Evolutionary conservation across 495 filamentous ascomycete species (phyloP).

Genomic region (Neurospora sp.): DNA sequence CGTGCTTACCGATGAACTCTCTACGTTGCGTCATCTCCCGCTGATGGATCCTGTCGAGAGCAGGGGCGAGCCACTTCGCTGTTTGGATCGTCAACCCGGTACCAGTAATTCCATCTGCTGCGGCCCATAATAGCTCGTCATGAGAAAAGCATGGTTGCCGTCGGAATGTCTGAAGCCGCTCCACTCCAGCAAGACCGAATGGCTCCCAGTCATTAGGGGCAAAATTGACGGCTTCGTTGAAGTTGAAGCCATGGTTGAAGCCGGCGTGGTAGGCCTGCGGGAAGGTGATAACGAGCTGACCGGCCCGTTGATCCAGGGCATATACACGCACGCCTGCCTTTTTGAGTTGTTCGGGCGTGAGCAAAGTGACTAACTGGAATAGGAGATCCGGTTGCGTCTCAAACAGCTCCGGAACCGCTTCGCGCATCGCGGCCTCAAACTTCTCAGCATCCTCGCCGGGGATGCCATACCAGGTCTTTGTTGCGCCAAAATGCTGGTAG

Average conservation of each 20-base stretch:
- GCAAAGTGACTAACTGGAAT: slow-evolving; percentile 91
- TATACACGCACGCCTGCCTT: slow-evolving; percentile 91
- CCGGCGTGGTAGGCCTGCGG: slow-evolving; percentile 87
- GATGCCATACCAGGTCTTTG: slow-evolving; percentile 99
- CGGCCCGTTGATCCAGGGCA: slow-evolving; percentile 86
- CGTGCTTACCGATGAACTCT: slow-evolving; percentile 56
- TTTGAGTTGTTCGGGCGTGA: slow-evolving; percentile 88
- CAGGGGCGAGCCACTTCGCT: slow-evolving; percentile 87
- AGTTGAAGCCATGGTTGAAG: slow-evolving; percentile 96
- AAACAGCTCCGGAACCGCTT: slow-evolving; percentile 92
- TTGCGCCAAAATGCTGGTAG: slow-evolving; percentile 97
- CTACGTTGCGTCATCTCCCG: slow-evolving; percentile 62
- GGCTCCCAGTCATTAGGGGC: slow-evolving; percentile 96
- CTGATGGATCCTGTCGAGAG: slow-evolving; percentile 62
- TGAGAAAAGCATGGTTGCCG: slow-evolving; percentile 95
- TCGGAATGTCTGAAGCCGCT: slow-evolving; percentile 77
- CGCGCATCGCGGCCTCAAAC: slow-evolving; percentile 90
- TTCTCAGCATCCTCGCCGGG: slow-evolving; percentile 86
- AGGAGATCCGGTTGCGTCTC: slow-evolving; percentile 94
- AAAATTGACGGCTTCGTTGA: slow-evolving; percentile 99
- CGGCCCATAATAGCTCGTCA: slow-evolving; percentile 89
- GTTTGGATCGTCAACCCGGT: slow-evolving; percentile 80
- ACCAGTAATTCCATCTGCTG: slow-evolving; percentile 50
- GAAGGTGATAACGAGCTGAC: slow-evolving; percentile 93
- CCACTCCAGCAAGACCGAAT: slow-evolving; percentile 76